phyloP scores from a whole-genome alignment of 169 alveolate genomes.

The Eimeria maxima region DNA sequence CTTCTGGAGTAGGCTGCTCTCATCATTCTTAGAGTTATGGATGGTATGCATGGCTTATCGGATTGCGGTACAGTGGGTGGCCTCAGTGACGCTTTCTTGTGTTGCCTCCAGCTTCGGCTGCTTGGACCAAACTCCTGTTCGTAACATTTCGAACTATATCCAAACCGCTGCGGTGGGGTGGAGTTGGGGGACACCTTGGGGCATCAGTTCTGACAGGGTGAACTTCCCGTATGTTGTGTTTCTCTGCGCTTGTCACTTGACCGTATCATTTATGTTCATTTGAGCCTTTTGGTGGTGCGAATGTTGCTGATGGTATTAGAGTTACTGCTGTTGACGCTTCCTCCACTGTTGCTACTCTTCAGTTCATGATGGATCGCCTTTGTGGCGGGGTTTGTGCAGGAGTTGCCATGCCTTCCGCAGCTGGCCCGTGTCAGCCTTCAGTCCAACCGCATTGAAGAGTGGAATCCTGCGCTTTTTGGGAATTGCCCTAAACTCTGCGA shows the following conservation, averaged over 20 bases:
- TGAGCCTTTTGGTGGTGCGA: background rate
- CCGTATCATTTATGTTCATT: background rate
- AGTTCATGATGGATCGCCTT: background rate
- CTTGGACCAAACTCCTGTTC: background rate
- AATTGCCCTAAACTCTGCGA: slow-evolving; percentile 84
- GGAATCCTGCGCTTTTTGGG: slow-evolving; percentile 81
- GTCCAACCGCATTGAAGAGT: slow-evolving; percentile 87
- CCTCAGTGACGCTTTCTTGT: too few relatives aligned
- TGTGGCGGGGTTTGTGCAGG: slow-evolving; percentile 31
- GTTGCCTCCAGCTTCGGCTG: background rate
- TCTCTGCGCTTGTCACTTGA: background rate
- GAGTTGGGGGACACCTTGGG: background rate
- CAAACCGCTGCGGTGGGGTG: background rate
- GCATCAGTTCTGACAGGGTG: background rate
- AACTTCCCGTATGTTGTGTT: background rate
- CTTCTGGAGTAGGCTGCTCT: background rate
- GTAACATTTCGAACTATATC: background rate
- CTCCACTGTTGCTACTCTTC: background rate
- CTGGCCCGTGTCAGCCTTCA: slow-evolving; percentile 85
- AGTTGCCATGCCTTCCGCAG: slow-evolving; percentile 83
- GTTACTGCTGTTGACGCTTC: background rate
- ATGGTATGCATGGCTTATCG: background rate
- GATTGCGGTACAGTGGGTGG: background rate
- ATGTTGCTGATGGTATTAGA: background rate
- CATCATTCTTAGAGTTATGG: background rate